Evolutionary conservation across 495 filamentous ascomycete species (phyloP), one percentile per base, ranked within the genome.

Genomic region (Bryoglossum gracile): DNA sequence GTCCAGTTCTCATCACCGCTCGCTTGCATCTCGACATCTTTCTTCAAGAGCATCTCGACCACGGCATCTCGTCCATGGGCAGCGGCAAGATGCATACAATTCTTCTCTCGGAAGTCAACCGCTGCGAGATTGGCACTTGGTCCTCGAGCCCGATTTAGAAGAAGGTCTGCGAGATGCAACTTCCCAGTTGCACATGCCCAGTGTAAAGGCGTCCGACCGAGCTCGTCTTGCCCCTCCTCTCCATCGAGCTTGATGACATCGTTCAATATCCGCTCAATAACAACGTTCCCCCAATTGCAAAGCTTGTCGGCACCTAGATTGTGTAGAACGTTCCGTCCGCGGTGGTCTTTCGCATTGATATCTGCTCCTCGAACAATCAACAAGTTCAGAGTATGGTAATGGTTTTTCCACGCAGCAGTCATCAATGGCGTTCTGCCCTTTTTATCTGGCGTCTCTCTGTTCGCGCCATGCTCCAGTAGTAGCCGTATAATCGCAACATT

Each of bases 141-240:
- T 5, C 63, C 62, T 41, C 63, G 60, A 2, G 65, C 57, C 21
- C 72, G 46, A 13, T 61, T 71, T 4, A 85, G 65, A 34, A 84
- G 64, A 57, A 74, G 53, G 54, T 74, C 68, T n/a, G 70, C 76
- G 16, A 84, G 60, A 18, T 65, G 63, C 33, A 66, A 57, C 56
- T 82, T 82, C 8, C 78, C 76, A 34, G 78, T 80, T 16, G 74
- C 77, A 46, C 77, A 77, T 21, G 81, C 79, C 81, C 80, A 83
- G 53, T 82, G 71, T 43, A 84, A 53, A 22, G 81, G 74, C 24
- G 76, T 79, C 19, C 81, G 61, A 11, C 75, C 75, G 14, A 80
- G 32, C 2, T 51, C 16, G 19, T 60, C 50, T 70, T 66, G 61
- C 65, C 73, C 51, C 47, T 64, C 70, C 19, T 54, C 51, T 3